A percentile compares a stretch with the other conserved stretches of the same genome.
These are phyloP conservation scores for Xylaria polymorpha DNA, from an alignment of 2,329 filamentous ascomycete genomes.

Conservation along the genomic window DNA sequence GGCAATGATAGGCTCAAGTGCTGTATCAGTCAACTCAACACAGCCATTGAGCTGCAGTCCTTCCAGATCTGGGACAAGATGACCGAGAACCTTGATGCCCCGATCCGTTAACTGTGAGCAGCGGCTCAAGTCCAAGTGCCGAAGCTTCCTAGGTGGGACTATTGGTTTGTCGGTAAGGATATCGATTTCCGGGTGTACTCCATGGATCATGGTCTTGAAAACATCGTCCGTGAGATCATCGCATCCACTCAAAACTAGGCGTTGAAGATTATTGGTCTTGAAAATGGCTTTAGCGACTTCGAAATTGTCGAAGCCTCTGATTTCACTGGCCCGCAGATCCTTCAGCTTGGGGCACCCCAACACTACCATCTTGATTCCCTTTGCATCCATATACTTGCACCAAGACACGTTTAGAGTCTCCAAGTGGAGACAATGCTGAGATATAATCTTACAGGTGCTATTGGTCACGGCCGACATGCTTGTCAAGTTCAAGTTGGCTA, in stretches of 20 bases:
- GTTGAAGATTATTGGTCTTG: conserved; percentile 81
- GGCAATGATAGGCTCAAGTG: conserved; percentile 77
- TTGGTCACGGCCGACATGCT: conserved; percentile 85
- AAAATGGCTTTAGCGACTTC: conserved; percentile 81
- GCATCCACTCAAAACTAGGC: conserved; percentile 84
- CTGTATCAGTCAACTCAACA: conserved; percentile 76
- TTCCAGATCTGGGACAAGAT: conserved; percentile 82
- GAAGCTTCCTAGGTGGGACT: conserved; percentile 80
- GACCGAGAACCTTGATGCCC: conserved; percentile 76
- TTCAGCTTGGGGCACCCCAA: conserved; percentile 77
- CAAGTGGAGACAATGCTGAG: conserved; percentile 82
- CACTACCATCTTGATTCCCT: conserved; percentile 78
- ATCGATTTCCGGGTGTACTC: conserved; percentile 80
- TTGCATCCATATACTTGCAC: conserved; percentile 87
- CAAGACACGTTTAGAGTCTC: conserved; percentile 90
- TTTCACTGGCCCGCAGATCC: conserved; percentile 85
- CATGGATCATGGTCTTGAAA: conserved; percentile 79
- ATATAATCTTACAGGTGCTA: conserved; percentile 85
- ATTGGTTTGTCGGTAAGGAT: conserved; percentile 80
- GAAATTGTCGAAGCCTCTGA: conserved; percentile 80
- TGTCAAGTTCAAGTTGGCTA: conserved; percentile 88
- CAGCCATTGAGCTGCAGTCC: conserved; percentile 87
- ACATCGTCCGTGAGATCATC: conserved; percentile 80
- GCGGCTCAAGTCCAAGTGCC: conserved; percentile 85
- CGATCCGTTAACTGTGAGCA: conserved; percentile 78